These are phyloP conservation scores for Penicillium daleae DNA, from an alignment of 495 filamentous ascomycete species.

Conservation along the genomic window DNA sequence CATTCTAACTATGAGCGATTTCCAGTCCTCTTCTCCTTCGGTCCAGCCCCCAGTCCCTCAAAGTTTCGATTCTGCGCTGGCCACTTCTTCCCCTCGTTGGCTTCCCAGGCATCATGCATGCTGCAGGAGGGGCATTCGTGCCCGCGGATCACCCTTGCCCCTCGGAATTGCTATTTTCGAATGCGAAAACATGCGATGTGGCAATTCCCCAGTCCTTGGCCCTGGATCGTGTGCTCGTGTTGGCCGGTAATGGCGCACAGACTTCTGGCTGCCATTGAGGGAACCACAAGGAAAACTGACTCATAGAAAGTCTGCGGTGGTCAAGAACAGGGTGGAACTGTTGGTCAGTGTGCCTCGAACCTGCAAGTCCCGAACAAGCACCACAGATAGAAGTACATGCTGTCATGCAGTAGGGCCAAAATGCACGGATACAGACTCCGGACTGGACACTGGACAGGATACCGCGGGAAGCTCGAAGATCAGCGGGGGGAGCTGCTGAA, in stretches of 20 bases:
- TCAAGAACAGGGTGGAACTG: not conserved
- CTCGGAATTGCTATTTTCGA: not conserved
- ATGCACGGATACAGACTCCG: not conserved
- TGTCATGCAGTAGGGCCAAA: not conserved
- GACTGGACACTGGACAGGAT: not conserved
- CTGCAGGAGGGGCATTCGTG: conserved; percentile 13
- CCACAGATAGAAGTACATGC: not conserved
- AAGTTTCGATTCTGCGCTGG: not conserved
- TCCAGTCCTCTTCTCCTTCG: not conserved
- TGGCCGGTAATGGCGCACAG: not conserved
- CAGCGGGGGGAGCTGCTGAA: not conserved
- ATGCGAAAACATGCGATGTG: conserved; percentile 22
- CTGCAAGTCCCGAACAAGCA: not conserved
- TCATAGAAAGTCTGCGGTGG: not conserved
- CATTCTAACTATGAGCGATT: conserved; percentile 22
- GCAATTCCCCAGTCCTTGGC: not conserved
- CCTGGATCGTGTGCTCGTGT: not conserved
- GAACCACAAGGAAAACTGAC: not conserved
- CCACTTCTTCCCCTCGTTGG: not conserved
- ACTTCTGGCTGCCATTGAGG: not conserved
- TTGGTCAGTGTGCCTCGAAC: not conserved
- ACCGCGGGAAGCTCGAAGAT: not conserved
- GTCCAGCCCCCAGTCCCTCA: not conserved
- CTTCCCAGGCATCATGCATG: not conserved
- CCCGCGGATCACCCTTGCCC: conserved; percentile 7